Evolutionary conservation across 208 protist species (phyloP).

Genomic region (Naegleria lovaniensis): DNA sequence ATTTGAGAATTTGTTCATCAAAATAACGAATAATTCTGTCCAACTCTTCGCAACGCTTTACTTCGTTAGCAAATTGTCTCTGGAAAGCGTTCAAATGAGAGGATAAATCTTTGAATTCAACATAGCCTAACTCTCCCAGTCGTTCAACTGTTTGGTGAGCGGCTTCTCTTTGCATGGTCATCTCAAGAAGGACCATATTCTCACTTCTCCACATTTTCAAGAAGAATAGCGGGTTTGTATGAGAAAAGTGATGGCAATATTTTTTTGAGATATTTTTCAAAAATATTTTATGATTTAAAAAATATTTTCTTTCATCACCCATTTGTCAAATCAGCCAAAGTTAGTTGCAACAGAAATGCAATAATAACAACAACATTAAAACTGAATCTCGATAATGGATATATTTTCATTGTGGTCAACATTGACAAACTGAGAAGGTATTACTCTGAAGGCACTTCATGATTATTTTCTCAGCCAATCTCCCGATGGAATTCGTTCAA

Average conservation of each 20-base stretch:
- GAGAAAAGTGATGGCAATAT: not conserved
- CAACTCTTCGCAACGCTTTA: slow-evolving; percentile 93
- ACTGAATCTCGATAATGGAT: too few relatives aligned
- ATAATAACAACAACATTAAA: too few relatives aligned
- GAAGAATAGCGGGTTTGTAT: not conserved
- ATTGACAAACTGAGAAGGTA: too few relatives aligned
- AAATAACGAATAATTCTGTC: slow-evolving; percentile 88
- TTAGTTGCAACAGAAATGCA: too few relatives aligned
- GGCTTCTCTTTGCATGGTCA: slow-evolving; percentile 93
- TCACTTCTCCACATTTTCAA: slow-evolving; percentile 80
- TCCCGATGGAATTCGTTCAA: not conserved
- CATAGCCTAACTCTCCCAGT: slow-evolving; percentile 83
- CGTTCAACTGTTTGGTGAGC: slow-evolving; percentile 88
- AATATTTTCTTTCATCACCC: too few relatives aligned
- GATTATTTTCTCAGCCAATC: not conserved
- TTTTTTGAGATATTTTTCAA: not conserved
- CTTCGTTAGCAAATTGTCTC: slow-evolving; percentile 89
- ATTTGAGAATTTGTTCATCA: slow-evolving; percentile 69
- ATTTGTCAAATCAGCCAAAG: too few relatives aligned
- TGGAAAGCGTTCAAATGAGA: slow-evolving; percentile 86
- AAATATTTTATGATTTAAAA: not conserved
- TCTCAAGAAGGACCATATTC: slow-evolving; percentile 89
- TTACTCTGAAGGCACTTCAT: too few relatives aligned
- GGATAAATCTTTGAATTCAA: slow-evolving; percentile 91
- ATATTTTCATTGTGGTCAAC: too few relatives aligned